Base-by-base conservation (phyloP, 176 grass and related monocot species). In the Oryza meridionalis region DNA sequence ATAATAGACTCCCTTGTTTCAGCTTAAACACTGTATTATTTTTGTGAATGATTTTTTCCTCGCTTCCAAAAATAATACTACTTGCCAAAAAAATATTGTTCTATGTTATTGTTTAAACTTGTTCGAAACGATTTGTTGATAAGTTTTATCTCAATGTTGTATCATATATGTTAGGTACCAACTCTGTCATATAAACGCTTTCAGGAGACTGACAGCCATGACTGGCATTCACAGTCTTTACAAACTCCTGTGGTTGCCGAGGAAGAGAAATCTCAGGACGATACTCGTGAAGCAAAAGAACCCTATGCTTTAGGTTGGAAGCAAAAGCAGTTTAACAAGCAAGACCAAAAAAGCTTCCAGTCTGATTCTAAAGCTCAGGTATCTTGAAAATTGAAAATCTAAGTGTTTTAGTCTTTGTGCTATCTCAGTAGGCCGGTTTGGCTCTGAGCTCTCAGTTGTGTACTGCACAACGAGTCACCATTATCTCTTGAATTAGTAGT, bases 211-310 rank as follows among this genome's bases (percentile, higher is more conserved):
- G 92, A 94, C 35, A 87, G 25, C 25, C 83, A 81, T 84, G 86
- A 87, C 55, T 91, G 89, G 86, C 89, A 47, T 71, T 73, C 67
- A 29, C 77, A 86, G 32, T 84, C 86, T 74, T 67, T 19, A 72
- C 81, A 85, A 78, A 38, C 24, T 45, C 47, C 38, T 0, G 38
- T 40, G 38, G 7, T 40, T 40, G 38, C 3, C 76, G 65, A 46
- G 40, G 84, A 91, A 21, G 84, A 87, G 32, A 81, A 85, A 62
- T 88, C 79, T 40, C 84, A 79, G 92, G 67, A 89, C 55, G 71
- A 87, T 21, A 73, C 87, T 31, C 45, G 55, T 46, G 86, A 94
- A 67, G 21, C 67, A 33, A 65, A 86, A 67, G 76, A 61, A 32
- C 70, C 22, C 0, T 63, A 84, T 77, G 65, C 3, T 69, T 77